Conservation (phyloP, 805 yeast genomes). For the Aciculoconidium aculeatum region DNA sequence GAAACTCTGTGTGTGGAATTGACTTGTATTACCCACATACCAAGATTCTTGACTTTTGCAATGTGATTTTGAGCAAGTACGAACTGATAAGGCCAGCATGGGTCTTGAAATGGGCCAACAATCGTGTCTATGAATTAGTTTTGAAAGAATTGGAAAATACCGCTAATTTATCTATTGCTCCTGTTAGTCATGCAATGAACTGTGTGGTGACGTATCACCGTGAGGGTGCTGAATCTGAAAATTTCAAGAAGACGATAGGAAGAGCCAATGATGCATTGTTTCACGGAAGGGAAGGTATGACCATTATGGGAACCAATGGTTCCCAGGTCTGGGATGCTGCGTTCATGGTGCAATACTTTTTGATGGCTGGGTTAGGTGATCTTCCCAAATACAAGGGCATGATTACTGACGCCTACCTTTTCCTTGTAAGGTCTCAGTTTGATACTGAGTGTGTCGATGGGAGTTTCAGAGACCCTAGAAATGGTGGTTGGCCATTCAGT, state of each 20-base stretch:
- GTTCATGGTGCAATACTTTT: constrained; percentile 78
- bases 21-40: constrained; percentile 95
- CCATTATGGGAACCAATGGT: constrained; percentile 96
- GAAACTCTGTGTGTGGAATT: constrained; percentile 85
- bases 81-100: constrained; percentile 77
- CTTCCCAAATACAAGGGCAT: constrained; percentile 57
- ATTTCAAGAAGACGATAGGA: constrained; percentile 48
- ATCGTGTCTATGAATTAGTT: constrained; percentile 55
- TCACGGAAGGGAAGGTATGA: constrained; percentile 86
- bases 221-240: constrained; percentile 63
- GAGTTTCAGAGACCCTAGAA: constrained; percentile 74
- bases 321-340: constrained; percentile 97
- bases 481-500: constrained; percentile 95
- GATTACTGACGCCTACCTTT: constrained; percentile 61
- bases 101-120: constrained; percentile 49
- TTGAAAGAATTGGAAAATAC: constrained; percentile 75
- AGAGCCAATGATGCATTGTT: constrained; percentile 74
- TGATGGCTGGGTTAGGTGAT: constrained; percentile 73
- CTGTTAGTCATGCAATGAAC: constrained; percentile 84
- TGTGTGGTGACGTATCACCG: constrained; percentile 63
- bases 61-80: constrained; percentile 54
- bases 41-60: constrained; percentile 52
- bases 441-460: constrained; percentile 72
- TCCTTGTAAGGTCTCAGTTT: constrained; percentile 79
- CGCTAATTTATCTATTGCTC: constrained; percentile 81